A percentile compares a stretch with the other conserved stretches of the same genome.
Conservation (phyloP, 805 yeast genomes). For the Maudiozyma saulgeensis region DNA sequence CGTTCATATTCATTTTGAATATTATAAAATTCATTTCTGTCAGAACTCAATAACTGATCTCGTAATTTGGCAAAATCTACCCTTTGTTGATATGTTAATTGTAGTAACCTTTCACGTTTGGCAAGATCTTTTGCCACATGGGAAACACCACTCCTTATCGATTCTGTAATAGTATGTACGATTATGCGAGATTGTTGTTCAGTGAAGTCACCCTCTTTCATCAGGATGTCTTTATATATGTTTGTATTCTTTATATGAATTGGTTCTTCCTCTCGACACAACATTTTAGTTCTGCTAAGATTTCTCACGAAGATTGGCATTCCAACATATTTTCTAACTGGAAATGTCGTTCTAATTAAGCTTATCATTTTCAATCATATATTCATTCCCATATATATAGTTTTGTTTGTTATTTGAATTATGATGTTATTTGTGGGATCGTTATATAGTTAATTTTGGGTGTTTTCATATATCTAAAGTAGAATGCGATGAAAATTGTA, state of each 20-base stretch:
- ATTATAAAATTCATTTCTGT: conserved; percentile 72
- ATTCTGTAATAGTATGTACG: conserved; percentile 58
- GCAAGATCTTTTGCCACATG: conserved; percentile 70
- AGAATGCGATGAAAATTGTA: no score
- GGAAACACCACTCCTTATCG: conserved; percentile 71
- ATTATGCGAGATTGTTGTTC: conserved; percentile 73
- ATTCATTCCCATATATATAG: no score
- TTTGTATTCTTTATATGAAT: conserved; percentile 61
- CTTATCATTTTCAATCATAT: no score
- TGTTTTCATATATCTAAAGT: no score
- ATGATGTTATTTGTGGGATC: no score
- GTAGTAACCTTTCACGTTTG: conserved; percentile 72
- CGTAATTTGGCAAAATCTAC: conserved; percentile 93
- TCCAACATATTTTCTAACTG: background rate
- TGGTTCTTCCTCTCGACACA: conserved; percentile 14
- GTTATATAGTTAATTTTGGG: no score
- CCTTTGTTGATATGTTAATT: conserved; percentile 87
- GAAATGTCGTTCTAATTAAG: background rate
- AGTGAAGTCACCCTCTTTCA: conserved; percentile 58
- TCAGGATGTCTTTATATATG: conserved; percentile 53
- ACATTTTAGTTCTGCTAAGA: conserved; percentile 4
- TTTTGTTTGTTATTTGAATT: no score
- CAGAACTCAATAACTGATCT: conserved; percentile 84
- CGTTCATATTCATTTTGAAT: conserved; percentile 83
- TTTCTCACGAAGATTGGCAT: background rate